These are phyloP conservation scores for Linum trigynum DNA, from an alignment of 345 rosid species.

Conservation along the genomic window DNA sequence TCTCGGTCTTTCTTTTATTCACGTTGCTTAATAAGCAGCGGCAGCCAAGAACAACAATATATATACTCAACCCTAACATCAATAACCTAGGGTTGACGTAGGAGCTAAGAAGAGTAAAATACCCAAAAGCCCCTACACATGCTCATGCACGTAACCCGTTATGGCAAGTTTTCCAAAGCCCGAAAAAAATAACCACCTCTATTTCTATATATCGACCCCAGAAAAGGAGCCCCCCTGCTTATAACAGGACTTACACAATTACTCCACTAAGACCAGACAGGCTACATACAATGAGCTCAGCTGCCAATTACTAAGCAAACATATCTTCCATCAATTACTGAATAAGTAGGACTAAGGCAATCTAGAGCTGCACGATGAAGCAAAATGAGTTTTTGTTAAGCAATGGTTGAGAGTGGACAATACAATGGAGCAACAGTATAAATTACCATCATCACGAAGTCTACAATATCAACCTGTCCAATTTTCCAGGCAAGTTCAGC, in stretches of 20 bases:
- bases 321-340: background rate
- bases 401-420: background rate
- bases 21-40: too few species aligned
- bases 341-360: background rate
- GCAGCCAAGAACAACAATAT: too few species aligned
- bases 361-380: conserved; percentile 30
- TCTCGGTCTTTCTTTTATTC: too few species aligned
- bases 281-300: background rate
- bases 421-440: background rate
- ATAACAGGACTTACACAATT: background rate
- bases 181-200: too few species aligned
- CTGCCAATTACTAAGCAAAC: background rate
- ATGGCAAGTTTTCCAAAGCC: background rate
- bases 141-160: too few species aligned
- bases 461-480: background rate
- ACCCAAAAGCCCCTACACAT: too few species aligned
- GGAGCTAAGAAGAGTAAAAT: too few species aligned
- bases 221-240: too few species aligned
- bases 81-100: too few species aligned
- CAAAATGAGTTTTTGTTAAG: conserved; percentile 4
- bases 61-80: too few species aligned
- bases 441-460: background rate
- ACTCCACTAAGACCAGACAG: background rate
- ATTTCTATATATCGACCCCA: too few species aligned
- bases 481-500: background rate